Conservation (phyloP, 2,329 filamentous ascomycete species). For the Botrytis fragariae region DNA sequence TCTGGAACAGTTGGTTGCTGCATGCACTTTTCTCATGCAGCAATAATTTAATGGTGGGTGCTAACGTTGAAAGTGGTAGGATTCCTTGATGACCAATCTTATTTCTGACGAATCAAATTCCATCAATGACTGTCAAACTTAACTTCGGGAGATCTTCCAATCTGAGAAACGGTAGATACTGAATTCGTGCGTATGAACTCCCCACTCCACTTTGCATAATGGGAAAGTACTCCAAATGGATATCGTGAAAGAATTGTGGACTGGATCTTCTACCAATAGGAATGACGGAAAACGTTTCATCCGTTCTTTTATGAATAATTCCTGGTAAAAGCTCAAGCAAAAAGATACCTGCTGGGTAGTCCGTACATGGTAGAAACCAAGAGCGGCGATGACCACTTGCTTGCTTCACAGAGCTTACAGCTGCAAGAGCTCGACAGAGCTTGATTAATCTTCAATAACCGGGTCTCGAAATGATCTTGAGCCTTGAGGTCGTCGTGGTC, state of each 20-base stretch:
- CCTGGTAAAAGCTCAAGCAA: not conserved
- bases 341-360: not conserved
- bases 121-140: not conserved
- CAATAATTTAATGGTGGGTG: not conserved
- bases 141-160: constrained; percentile 16
- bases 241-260: not conserved
- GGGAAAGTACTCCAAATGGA: not conserved
- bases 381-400: not conserved
- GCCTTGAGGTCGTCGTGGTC: not conserved
- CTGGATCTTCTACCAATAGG: not conserved
- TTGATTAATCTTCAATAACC: constrained; percentile 12
- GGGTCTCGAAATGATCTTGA: not conserved
- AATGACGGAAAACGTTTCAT: constrained; percentile 1
- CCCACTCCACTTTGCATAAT: constrained; percentile 10
- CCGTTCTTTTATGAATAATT: not conserved
- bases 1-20: not conserved
- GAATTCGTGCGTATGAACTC: not conserved
- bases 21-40: not conserved
- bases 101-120: constrained; percentile 12
- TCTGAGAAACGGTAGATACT: not conserved
- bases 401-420: not conserved
- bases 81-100: constrained; percentile 15
- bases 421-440: not conserved
- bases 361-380: not conserved
- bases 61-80: not conserved